These are phyloP conservation scores for Ogataea neopini DNA, from an alignment of 805 yeast species.

Conservation along the genomic window DNA sequence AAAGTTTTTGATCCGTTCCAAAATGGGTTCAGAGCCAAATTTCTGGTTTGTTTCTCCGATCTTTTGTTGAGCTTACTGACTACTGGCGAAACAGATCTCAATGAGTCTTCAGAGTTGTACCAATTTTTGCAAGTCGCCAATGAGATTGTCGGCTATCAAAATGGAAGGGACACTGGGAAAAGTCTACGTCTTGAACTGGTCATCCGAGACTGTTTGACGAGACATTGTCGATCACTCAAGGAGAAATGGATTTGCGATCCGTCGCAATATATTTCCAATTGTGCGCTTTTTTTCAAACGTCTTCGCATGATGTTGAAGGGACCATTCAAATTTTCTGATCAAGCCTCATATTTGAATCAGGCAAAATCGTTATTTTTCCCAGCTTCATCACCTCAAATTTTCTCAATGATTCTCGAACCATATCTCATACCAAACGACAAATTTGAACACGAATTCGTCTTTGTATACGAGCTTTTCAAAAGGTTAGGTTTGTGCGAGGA, in stretches of 20 bases:
- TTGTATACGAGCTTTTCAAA: background rate
- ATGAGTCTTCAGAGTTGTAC: background rate
- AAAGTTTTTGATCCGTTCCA: constrained; percentile 16
- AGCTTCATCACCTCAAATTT: background rate
- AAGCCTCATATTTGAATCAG: background rate
- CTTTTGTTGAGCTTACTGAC: background rate
- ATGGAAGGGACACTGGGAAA: background rate
- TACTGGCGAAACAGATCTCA: background rate
- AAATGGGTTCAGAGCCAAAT: constrained; percentile 8
- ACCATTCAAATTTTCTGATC: background rate
- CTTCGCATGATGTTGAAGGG: background rate
- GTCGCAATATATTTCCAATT: background rate
- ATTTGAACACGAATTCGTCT: background rate
- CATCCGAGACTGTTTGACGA: background rate
- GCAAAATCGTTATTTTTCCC: background rate
- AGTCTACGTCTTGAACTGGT: background rate
- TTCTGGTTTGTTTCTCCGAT: constrained; percentile 15
- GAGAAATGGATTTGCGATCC: constrained; percentile 1
- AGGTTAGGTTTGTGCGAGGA: too few species aligned
- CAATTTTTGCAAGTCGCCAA: constrained; percentile 7
- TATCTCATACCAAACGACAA: background rate
- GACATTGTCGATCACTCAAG: background rate
- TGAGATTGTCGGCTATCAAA: constrained; percentile 6
- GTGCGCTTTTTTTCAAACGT: background rate
- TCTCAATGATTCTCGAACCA: background rate